Percentiles rank a stretch among this genome's conserved stretches.
Evolutionary conservation across 169 alveolate species (phyloP).

Genomic region (Eimeria falciformis): DNA sequence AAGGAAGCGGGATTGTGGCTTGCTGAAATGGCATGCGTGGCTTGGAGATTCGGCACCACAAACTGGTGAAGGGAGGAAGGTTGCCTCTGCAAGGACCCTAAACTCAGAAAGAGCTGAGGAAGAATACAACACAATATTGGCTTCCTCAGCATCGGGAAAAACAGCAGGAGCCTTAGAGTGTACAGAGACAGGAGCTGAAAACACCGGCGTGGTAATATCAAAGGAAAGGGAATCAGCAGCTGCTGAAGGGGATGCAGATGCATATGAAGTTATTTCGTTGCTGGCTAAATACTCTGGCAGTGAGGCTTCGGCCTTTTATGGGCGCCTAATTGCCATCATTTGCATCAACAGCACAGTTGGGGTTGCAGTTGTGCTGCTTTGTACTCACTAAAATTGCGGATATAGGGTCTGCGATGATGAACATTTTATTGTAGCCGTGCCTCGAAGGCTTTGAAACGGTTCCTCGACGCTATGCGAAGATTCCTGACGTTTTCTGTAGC

Average conservation of each 20-base stretch:
- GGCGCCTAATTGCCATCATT: too few relatives aligned
- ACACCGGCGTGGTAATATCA: background rate
- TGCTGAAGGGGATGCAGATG: slow-evolving; percentile 1
- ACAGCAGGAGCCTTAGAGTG: background rate
- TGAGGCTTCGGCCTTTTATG: slow-evolving; percentile 14
- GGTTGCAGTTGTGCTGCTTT: background rate
- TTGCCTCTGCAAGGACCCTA: background rate
- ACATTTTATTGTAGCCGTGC: too few relatives aligned
- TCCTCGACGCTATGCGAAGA: too few relatives aligned
- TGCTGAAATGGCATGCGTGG: background rate
- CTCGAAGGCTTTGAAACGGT: too few relatives aligned
- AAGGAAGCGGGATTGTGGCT: background rate
- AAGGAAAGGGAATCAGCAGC: slow-evolving; percentile 2
- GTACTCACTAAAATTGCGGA: too few relatives aligned
- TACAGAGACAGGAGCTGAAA: background rate
- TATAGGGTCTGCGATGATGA: too few relatives aligned
- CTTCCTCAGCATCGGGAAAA: background rate
- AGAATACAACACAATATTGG: background rate
- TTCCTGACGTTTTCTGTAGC: too few relatives aligned
- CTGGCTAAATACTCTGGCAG: background rate
- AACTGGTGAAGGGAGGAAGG: background rate
- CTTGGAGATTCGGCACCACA: background rate
- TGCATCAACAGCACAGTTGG: background rate
- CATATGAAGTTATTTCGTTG: background rate
- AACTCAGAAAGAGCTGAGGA: background rate